Percentiles rank a stretch among this genome's conserved stretches.
phyloP scores from a whole-genome alignment of 1,284 basidiomycete genomes.

The Apiotrichum laibachii region DNA sequence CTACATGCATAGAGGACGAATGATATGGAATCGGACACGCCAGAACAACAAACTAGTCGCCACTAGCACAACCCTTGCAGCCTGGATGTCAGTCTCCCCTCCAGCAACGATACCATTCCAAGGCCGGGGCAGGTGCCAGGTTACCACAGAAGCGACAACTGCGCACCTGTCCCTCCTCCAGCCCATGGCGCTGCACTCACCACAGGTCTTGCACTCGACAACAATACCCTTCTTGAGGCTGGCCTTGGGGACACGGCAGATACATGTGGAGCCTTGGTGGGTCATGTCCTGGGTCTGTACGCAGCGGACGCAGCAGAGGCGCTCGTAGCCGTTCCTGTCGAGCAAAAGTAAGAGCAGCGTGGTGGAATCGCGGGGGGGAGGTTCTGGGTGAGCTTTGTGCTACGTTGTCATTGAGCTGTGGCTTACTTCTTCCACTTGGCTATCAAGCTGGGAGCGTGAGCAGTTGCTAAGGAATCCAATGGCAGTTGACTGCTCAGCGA shows the following conservation, averaged over 20 bases:
- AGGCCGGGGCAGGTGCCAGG: background rate
- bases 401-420: too few species aligned
- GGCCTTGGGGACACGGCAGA: constrained; percentile 94
- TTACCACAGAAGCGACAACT: background rate
- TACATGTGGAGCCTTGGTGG: constrained; percentile 98
- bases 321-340: constrained; percentile 80
- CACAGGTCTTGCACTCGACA: constrained; percentile 97
- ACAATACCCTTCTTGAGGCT: constrained; percentile 84
- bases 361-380: background rate
- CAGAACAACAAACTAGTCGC: background rate
- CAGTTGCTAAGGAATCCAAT: background rate
- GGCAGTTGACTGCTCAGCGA: background rate
- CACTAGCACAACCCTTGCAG: constrained; percentile 4
- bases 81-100: background rate
- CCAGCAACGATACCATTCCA: background rate
- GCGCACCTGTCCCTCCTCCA: background rate
- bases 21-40: background rate
- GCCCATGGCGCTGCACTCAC: constrained; percentile 55
- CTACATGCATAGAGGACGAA: constrained; percentile 7
- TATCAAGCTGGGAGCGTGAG: constrained; percentile 67
- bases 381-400: background rate
- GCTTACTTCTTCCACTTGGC: constrained; percentile 94
- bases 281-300: constrained; percentile 99
- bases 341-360: background rate
- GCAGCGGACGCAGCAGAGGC: constrained; percentile 93